These are phyloP conservation scores for Phallus indusiatus DNA, from an alignment of 768 basidiomycete genomes.

Conservation along the genomic window DNA sequence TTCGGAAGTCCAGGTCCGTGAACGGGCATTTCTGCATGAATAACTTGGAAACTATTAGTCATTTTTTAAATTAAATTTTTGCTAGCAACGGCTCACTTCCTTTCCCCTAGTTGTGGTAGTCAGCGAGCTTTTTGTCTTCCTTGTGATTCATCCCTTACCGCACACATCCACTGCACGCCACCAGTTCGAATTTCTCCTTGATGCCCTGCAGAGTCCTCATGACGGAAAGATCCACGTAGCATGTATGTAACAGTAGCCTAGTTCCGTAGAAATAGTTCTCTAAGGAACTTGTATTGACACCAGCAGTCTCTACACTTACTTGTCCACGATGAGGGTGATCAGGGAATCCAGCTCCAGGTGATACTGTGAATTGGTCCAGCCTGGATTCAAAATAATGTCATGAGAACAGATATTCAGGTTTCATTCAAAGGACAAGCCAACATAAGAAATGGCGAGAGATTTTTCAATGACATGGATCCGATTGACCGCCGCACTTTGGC, in stretches of 20 bases:
- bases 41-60: constrained; percentile 27
- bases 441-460: constrained; percentile 88
- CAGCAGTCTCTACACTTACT: constrained; percentile 37
- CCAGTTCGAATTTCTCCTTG: constrained; percentile 67
- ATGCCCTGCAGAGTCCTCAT: constrained; percentile 90
- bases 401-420: neutral
- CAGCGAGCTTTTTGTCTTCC: neutral
- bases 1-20: constrained; percentile 57
- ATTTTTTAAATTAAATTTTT: neutral
- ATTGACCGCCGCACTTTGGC: constrained; percentile 82
- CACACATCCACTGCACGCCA: constrained; percentile 95
- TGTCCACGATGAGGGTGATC: constrained; percentile 93
- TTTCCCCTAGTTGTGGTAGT: constrained; percentile 30
- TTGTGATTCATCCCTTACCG: constrained; percentile 36
- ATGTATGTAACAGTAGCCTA: constrained; percentile 30
- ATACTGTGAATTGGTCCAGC: constrained; percentile 70
- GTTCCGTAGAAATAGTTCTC: constrained; percentile 15
- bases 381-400: neutral
- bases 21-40: constrained; percentile 86
- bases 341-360: constrained; percentile 71
- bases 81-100: constrained; percentile 35
- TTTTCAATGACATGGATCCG: constrained; percentile 62
- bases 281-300: constrained; percentile 7
- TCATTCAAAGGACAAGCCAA: constrained; percentile 13
- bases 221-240: constrained; percentile 48